Evolutionary conservation across 1,284 basidiomycete genomes (phyloP).

Genomic region (Malassezia slooffiae): DNA sequence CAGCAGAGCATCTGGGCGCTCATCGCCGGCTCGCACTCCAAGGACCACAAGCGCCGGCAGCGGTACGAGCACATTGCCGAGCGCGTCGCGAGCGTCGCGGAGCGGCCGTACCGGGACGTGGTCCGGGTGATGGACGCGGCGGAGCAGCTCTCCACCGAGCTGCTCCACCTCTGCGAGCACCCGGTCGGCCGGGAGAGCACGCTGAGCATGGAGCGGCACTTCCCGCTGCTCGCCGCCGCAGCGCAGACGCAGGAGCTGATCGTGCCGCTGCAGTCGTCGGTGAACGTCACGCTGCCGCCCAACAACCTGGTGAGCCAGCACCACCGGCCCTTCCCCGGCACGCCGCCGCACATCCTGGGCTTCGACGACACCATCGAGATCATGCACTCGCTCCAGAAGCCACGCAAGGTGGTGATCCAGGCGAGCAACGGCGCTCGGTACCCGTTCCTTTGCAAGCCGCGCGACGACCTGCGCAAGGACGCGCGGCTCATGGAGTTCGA

Average conservation of each 20-base stretch:
- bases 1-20: constrained; percentile 90
- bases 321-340: constrained; percentile 71
- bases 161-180: constrained; percentile 37
- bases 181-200: constrained; percentile 25
- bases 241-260: constrained; percentile 27
- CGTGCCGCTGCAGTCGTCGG: constrained; percentile 80
- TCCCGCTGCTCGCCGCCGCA: constrained; percentile 26
- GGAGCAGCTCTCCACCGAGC: constrained; percentile 36
- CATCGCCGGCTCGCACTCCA: constrained; percentile 76
- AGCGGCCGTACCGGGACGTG: constrained; percentile 23
- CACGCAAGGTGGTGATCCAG: constrained; percentile 76
- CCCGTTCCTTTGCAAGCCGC: constrained; percentile 91
- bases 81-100: constrained; percentile 12
- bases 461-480: constrained; percentile 94
- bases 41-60: constrained; percentile 56
- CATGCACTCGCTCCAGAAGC: constrained; percentile 85
- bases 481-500: constrained; percentile 97
- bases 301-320: constrained; percentile 49
- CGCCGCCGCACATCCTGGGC: constrained; percentile 61
- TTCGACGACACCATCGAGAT: constrained; percentile 69
- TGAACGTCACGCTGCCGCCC: constrained; percentile 67
- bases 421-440: constrained; percentile 76
- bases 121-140: constrained; percentile 25
- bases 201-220: constrained; percentile 27
- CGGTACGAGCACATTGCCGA: constrained; percentile 59